Conservation (phyloP, 2,329 filamentous ascomycete genomes). For the Sporothrix schenckii region DNA sequence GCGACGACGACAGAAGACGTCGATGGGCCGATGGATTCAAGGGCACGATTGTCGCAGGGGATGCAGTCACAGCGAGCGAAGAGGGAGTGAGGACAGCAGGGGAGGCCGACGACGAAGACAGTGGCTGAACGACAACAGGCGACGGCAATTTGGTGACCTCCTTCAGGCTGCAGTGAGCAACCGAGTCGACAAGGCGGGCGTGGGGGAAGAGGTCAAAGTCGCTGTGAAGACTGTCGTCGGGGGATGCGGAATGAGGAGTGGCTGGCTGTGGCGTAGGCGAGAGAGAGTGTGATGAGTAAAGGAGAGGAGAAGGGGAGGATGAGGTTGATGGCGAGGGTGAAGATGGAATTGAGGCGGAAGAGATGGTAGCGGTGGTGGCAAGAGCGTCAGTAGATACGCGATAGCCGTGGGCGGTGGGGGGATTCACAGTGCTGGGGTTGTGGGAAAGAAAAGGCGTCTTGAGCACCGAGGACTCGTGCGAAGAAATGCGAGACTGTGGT, state of each 20-base stretch:
- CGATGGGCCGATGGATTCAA: not conserved
- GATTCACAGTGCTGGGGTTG: slow-evolving; percentile 3
- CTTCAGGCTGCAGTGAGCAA: slow-evolving; percentile 39
- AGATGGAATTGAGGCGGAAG: slow-evolving; percentile 14
- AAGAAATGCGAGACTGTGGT: not conserved
- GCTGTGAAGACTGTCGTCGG: slow-evolving; percentile 37
- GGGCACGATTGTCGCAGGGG: not conserved
- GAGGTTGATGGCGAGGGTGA: slow-evolving; percentile 21
- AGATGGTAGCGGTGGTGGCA: not conserved
- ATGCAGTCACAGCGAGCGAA: not conserved
- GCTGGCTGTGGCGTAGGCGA: slow-evolving; percentile 51
- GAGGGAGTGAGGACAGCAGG: not conserved
- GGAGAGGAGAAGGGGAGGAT: slow-evolving; percentile 37
- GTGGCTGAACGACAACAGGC: slow-evolving; percentile 33
- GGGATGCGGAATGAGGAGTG: slow-evolving; percentile 48
- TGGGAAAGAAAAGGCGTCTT: not conserved
- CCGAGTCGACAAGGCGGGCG: slow-evolving; percentile 44
- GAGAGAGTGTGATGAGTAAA: slow-evolving; percentile 43
- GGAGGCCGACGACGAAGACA: slow-evolving; percentile 33
- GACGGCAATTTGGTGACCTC: slow-evolving; percentile 39
- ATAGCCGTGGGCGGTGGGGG: slow-evolving; percentile 11
- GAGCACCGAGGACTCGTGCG: not conserved
- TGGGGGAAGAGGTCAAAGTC: slow-evolving; percentile 28
- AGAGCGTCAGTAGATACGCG: slow-evolving; percentile 21
- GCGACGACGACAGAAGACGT: slow-evolving; percentile 24